Base-by-base conservation (phyloP, 371 early-diverging fungal genomes). In the Apophysomyces trapeziformis region DNA sequence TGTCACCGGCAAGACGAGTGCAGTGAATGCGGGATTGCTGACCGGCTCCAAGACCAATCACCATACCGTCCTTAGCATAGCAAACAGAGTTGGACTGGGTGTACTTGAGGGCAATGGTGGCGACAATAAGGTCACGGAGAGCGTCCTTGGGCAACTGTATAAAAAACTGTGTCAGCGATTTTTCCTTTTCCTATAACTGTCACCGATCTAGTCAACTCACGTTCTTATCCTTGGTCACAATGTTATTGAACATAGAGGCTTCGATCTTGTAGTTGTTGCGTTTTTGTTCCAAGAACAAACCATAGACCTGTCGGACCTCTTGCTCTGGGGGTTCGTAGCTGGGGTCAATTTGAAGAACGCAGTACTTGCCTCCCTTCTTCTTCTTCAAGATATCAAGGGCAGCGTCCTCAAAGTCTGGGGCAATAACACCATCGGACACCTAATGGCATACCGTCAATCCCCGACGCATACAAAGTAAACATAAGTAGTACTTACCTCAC, bases 11-110 rank as follows among this genome's bases (percentile, higher is more conserved):
- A 64, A 98, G 90, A 62, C 98, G 90, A 7, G 97, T 97, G 86
- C 97, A 97, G 85, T 96, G 99, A 64, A 98, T 96, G 67, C 99
- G 90, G 56, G 95, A 95, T 85, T 98, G 98, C 83, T 98, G 98
- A 58, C 99, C 99, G 64, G 98, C 99, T 63, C 99, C 99, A 58
- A 98, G 85, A 63, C 99, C 99, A 67, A 97, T 90, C n/a, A 96
- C 93, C 95, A 95, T 95, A 69, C 99, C 99, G 75, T 95, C 91
- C 85, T 94, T 93, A 71, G 97, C 99, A 72, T 96, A 98, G 81
- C 95, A 95, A 44, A 98, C 97, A 45, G 96, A 96, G 90, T 98
- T 98, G 70, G 94, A 93, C 84, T 98, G 98, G 57, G 97, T 96
- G 89, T 96, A 98, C 80, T 98, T 98, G 66, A 96, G 87, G 36